phyloP scores from a whole-genome alignment of 495 filamentous ascomycete species.

The Corynascus novoguineensis region DNA sequence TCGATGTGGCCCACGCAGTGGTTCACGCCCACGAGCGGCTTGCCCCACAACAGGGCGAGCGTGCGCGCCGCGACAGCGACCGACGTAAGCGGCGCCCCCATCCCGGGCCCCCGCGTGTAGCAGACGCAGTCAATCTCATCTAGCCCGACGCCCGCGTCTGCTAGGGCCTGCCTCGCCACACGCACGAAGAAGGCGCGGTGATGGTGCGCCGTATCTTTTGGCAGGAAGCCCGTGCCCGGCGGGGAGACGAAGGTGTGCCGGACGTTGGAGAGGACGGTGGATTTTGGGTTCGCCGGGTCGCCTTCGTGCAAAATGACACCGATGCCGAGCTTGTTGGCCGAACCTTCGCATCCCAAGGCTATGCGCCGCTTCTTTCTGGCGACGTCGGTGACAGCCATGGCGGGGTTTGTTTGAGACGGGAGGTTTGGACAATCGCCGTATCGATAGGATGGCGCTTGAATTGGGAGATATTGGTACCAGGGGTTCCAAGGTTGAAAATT shows the following conservation, averaged over 20 bases:
- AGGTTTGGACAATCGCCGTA: too few relatives aligned
- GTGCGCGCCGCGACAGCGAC: slow-evolving; percentile 82
- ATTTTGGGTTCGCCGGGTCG: slow-evolving; percentile 38
- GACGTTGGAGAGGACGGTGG: slow-evolving; percentile 84
- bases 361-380: slow-evolving; percentile 44
- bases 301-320: slow-evolving; percentile 80
- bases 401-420: not conserved
- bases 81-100: slow-evolving; percentile 90
- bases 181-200: slow-evolving; percentile 81
- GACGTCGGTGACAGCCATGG: slow-evolving; percentile 9
- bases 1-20: slow-evolving; percentile 98
- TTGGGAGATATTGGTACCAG: too few relatives aligned
- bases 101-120: slow-evolving; percentile 92
- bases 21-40: slow-evolving; percentile 84
- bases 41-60: slow-evolving; percentile 78
- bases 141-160: slow-evolving; percentile 56
- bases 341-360: slow-evolving; percentile 90
- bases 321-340: slow-evolving; percentile 94
- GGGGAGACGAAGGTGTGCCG: slow-evolving; percentile 90
- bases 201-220: slow-evolving; percentile 90
- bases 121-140: slow-evolving; percentile 82
- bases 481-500: not conserved
- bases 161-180: slow-evolving; percentile 69
- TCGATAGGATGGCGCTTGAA: too few relatives aligned
- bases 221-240: slow-evolving; percentile 89